Evolutionary conservation across 345 rosid genomes (phyloP).

Genomic region (Orychophragmus violaceus): DNA sequence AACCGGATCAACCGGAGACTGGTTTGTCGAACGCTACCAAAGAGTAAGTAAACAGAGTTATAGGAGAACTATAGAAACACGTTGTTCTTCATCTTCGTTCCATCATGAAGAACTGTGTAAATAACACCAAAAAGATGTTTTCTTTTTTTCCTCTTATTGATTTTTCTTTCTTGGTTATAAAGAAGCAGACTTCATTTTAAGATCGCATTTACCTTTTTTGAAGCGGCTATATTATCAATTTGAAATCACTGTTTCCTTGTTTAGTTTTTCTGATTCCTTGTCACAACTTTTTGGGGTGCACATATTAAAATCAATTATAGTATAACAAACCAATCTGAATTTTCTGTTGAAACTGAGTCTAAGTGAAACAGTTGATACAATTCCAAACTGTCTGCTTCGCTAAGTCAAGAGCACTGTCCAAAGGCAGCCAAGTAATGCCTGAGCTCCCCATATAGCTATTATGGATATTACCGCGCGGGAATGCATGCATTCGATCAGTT

Average conservation of each 20-base stretch:
- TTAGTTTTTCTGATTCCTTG: no score
- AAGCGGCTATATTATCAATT: not conserved
- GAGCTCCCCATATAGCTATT: no score
- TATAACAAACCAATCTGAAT: no score
- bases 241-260: not conserved
- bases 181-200: not conserved
- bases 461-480: no score
- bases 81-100: conserved; percentile 11
- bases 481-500: no score
- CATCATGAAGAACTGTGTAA: conserved; percentile 17
- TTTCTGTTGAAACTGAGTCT: not conserved
- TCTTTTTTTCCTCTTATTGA: not conserved
- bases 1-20: not conserved
- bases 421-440: no score
- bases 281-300: no score
- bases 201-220: not conserved
- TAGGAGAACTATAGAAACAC: conserved; percentile 11
- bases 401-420: no score
- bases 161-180: not conserved
- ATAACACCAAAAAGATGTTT: conserved; percentile 18
- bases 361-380: not conserved
- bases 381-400: no score
- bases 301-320: no score
- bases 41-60: conserved; percentile 26
- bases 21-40: conserved; percentile 1